A percentile compares a stretch with the other conserved stretches of the same genome.
Evolutionary conservation across 2,329 filamentous ascomycete genomes (phyloP).

Genomic region (Basipetospora chlamydospora): DNA sequence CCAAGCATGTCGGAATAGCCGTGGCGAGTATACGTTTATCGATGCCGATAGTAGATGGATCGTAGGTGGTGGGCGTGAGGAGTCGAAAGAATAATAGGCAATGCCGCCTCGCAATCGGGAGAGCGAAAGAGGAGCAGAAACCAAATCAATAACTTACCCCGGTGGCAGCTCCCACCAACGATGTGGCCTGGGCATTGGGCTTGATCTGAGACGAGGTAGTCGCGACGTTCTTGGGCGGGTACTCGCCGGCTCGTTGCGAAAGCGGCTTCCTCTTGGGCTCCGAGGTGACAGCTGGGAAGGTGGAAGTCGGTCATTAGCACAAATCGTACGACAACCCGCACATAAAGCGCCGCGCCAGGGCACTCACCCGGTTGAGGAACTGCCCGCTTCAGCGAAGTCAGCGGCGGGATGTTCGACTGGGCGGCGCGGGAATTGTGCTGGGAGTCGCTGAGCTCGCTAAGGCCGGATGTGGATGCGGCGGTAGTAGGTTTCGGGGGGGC

Average conservation of each 20-base stretch:
- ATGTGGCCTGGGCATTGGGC: constrained; percentile 28
- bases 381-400: constrained; percentile 35
- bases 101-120: not conserved
- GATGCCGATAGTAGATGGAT: no score
- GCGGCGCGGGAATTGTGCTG: constrained; percentile 38
- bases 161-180: constrained; percentile 7
- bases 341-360: constrained; percentile 8
- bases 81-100: no score
- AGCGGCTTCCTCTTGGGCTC: constrained; percentile 44
- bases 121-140: not conserved
- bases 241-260: constrained; percentile 38
- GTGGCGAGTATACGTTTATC: no score
- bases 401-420: no score
- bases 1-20: no score
- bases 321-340: not conserved
- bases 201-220: constrained; percentile 26
- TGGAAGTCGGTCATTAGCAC: not conserved
- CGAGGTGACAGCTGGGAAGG: not conserved
- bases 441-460: constrained; percentile 40
- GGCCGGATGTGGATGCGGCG: not conserved
- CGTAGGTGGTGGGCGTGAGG: no score
- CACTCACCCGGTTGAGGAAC: constrained; percentile 27
- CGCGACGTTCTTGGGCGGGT: constrained; percentile 23
- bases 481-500: not conserved
- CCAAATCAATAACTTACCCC: constrained; percentile 8